A percentile compares a stretch with the other conserved stretches of the same genome.
These are phyloP conservation scores for Nowakowskiella sp. DNA, from an alignment of 192 early-diverging fungal species.

Conservation along the genomic window DNA sequence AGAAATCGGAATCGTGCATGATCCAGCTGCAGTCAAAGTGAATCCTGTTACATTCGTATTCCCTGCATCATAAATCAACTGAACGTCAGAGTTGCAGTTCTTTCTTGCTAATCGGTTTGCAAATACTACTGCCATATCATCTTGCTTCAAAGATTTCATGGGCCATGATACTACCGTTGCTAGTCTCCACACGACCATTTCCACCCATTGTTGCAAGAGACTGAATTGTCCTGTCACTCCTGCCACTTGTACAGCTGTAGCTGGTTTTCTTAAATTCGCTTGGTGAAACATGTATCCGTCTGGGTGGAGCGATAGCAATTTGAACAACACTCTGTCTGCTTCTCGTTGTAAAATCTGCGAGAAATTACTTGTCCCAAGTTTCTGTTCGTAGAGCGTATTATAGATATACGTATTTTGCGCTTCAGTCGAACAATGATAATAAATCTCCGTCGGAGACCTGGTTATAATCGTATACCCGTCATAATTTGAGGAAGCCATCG, in stretches of 20 bases:
- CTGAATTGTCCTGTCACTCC: constrained; percentile 17
- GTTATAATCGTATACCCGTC: constrained; percentile 35
- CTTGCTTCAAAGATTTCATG: too few relatives aligned
- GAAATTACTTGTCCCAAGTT: constrained; percentile 9
- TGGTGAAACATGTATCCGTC: constrained; percentile 34
- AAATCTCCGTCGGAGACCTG: constrained; percentile 26
- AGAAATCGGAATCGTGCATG: too few relatives aligned
- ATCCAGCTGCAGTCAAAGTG: too few relatives aligned
- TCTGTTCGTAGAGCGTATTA: constrained; percentile 16
- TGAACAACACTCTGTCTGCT: constrained; percentile 13
- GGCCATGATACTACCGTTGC: too few relatives aligned
- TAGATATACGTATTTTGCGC: constrained; percentile 15
- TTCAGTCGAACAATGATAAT: constrained; percentile 20
- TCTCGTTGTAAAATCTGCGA: constrained; percentile 26
- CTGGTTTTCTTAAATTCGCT: constrained; percentile 25
- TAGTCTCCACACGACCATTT: too few relatives aligned
- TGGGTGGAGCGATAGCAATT: constrained; percentile 25
- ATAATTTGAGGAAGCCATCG: constrained; percentile 27
- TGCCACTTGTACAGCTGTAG: constrained; percentile 17
- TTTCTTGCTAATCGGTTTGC: too few relatives aligned
- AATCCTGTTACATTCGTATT: too few relatives aligned
- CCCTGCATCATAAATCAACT: too few relatives aligned
- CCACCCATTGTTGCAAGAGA: constrained; percentile 21
- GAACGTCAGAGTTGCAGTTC: too few relatives aligned
- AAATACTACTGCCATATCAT: too few relatives aligned